Percentiles rank a stretch among this genome's conserved stretches.
phyloP scores from a whole-genome alignment of 352 stramenopile species.

The Globisporangium paroecandrum region DNA sequence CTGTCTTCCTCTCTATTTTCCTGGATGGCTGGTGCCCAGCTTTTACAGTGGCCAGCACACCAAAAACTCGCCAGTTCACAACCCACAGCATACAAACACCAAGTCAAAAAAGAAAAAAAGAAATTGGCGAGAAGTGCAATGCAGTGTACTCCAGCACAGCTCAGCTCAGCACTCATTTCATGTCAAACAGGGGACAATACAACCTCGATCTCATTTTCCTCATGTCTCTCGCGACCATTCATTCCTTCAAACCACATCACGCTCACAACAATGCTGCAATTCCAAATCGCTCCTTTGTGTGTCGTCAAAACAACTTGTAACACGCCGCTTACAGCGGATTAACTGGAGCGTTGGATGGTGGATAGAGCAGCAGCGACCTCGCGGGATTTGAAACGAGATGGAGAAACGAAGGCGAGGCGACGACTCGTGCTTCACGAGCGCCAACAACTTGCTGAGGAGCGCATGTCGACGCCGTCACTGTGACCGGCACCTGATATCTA shows the following conservation, averaged over 20 bases:
- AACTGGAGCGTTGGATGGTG: background rate
- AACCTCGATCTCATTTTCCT: slow-evolving; percentile 1
- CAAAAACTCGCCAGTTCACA: background rate
- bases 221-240: background rate
- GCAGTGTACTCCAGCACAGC: background rate
- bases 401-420: background rate
- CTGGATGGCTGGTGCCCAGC: background rate
- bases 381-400: background rate
- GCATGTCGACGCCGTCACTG: background rate
- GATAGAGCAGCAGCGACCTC: background rate
- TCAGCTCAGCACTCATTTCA: background rate
- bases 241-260: background rate
- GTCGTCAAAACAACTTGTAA: background rate
- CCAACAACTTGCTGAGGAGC: background rate
- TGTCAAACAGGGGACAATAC: background rate
- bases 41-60: background rate
- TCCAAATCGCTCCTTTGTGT: background rate
- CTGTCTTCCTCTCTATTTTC: background rate
- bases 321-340: background rate
- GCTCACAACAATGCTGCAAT: background rate
- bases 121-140: background rate
- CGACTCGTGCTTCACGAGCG: background rate
- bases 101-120: slow-evolving; percentile 2
- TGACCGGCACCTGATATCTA: slow-evolving; percentile 9
- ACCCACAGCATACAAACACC: slow-evolving; percentile 3